These are phyloP conservation scores for Solanum bulbocastanum DNA, from an alignment of 257 asterid genomes.

Conservation along the genomic window DNA sequence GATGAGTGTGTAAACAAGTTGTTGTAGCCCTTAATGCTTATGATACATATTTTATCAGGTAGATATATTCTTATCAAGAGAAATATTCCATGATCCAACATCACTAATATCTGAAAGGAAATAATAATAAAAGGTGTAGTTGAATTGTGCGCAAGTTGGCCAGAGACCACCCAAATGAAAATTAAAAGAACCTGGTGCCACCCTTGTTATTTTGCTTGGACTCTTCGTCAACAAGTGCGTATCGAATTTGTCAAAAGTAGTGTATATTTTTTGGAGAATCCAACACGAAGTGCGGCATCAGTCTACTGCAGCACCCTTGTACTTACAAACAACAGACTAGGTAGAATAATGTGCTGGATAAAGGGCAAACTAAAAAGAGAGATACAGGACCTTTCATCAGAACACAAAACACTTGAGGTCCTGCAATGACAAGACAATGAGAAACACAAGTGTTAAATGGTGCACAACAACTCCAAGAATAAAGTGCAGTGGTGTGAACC, in stretches of 20 bases:
- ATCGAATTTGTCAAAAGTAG: no score
- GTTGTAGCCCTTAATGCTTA: no score
- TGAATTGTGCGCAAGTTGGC: background rate
- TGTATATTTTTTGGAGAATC: no score
- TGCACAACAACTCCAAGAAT: background rate
- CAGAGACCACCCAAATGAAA: no score
- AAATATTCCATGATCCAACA: no score
- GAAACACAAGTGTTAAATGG: background rate
- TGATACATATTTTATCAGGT: no score
- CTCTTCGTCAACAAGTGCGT: no score
- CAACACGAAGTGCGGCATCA: accelerated
- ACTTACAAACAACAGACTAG: background rate
- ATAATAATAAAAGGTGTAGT: background rate
- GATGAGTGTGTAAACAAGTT: no score
- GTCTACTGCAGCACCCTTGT: no score
- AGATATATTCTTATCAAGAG: no score
- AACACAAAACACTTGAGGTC: constrained; percentile 79
- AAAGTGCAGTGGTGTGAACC: background rate
- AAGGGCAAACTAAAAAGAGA: background rate
- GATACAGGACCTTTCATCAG: background rate
- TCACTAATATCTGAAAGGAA: background rate
- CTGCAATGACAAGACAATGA: constrained; percentile 25
- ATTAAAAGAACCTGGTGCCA: background rate
- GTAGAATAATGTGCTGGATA: background rate
- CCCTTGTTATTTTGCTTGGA: no score